Percentiles rank a stretch among this genome's conserved stretches.
Conservation (phyloP, 2,329 filamentous ascomycete genomes). For the Xylariaceae sp. region DNA sequence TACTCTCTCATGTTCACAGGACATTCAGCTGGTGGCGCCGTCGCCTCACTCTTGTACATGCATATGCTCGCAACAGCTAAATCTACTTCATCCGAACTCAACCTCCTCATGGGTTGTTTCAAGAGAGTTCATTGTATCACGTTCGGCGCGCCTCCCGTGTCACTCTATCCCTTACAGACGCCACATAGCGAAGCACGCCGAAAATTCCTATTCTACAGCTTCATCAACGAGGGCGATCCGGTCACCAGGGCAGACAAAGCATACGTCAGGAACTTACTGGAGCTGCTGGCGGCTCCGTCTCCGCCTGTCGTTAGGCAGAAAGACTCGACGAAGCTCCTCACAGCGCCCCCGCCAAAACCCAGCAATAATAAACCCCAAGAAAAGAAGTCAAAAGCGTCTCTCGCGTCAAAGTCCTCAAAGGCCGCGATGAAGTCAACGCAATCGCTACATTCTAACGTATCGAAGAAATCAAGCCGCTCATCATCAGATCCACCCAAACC, state of each 20-base stretch:
- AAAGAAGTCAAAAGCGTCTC: conserved; percentile 27
- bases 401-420: conserved; percentile 24
- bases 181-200: conserved; percentile 45
- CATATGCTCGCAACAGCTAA: conserved; percentile 68
- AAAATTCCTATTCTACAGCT: conserved; percentile 72
- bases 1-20: conserved; percentile 79
- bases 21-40: conserved; percentile 80
- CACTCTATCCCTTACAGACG: conserved; percentile 63
- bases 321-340: conserved; percentile 6
- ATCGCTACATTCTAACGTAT: conserved; percentile 16
- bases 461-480: conserved; percentile 10
- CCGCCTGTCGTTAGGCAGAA: conserved; percentile 25
- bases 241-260: conserved; percentile 72
- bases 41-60: conserved; percentile 73
- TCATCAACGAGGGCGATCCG: conserved; percentile 84
- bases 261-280: conserved; percentile 69
- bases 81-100: conserved; percentile 63
- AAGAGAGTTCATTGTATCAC: conserved; percentile 79
- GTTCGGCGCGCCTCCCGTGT: conserved; percentile 79
- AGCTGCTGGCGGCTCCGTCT: conserved; percentile 62
- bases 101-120: conserved; percentile 64
- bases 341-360: conserved; percentile 14
- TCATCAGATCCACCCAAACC: conserved; percentile 30
- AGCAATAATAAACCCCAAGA: conserved; percentile 23
- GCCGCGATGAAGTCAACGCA: conserved; percentile 21